A percentile compares a stretch with the other conserved stretches of the same genome.
Conservation (phyloP, 176 grass and related monocot genomes). For the Oryza nivara region DNA sequence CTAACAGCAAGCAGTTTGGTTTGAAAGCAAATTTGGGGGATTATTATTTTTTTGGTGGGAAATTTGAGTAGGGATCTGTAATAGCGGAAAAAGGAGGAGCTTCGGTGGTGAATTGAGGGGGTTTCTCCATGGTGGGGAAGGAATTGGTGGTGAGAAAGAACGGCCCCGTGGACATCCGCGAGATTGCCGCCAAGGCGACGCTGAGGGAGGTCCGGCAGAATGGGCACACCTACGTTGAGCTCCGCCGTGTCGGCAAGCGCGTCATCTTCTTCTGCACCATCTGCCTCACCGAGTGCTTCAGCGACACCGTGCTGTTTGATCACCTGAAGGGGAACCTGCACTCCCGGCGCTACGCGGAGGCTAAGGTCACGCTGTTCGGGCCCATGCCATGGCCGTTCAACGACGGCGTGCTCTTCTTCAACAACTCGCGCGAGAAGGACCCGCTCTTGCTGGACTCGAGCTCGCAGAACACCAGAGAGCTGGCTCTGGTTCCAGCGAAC, state of each 20-base stretch:
- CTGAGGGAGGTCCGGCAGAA: slow-evolving; percentile 82
- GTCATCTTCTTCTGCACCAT: slow-evolving; percentile 99
- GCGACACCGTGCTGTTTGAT: slow-evolving; percentile 89
- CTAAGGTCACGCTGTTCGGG: slow-evolving; percentile 90
- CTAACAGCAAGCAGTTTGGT: neutral
- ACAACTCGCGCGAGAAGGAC: slow-evolving; percentile 56
- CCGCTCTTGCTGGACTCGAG: slow-evolving; percentile 43
- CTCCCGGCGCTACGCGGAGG: slow-evolving; percentile 61
- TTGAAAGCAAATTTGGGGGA: neutral
- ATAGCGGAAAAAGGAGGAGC: neutral
- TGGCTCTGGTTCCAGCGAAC: slow-evolving; percentile 57
- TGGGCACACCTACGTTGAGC: slow-evolving; percentile 90
- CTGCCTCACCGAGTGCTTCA: slow-evolving; percentile 95
- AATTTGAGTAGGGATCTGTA: slow-evolving; percentile 11
- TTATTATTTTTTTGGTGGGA: neutral
- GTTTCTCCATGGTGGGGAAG: slow-evolving; percentile 73
- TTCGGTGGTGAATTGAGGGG: slow-evolving; percentile 3
- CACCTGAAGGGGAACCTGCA: slow-evolving; percentile 90
- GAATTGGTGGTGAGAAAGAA: slow-evolving; percentile 65
- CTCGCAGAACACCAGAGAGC: slow-evolving; percentile 47
- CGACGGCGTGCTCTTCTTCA: slow-evolving; percentile 95
- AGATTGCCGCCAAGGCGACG: slow-evolving; percentile 79
- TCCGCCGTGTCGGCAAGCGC: slow-evolving; percentile 70
- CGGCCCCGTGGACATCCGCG: slow-evolving; percentile 72
- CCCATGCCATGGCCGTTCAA: slow-evolving; percentile 95